These are phyloP conservation scores for Balansia obtecta DNA, from an alignment of 2,329 filamentous ascomycete genomes.

Conservation along the genomic window DNA sequence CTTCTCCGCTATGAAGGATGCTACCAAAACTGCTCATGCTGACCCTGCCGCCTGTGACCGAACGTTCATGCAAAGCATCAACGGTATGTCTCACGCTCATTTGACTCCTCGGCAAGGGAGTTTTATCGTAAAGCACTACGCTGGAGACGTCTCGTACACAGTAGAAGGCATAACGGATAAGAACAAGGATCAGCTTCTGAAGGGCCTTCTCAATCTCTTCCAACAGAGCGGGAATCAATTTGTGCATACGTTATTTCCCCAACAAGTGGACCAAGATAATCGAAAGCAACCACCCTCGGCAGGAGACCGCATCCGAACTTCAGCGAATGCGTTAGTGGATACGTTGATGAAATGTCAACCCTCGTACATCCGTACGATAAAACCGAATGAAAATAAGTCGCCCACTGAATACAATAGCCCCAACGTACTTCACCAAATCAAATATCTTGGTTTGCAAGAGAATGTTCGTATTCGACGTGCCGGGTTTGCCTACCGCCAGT, in stretches of 20 bases:
- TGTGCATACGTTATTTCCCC: conserved; percentile 77
- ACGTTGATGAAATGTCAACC: conserved; percentile 96
- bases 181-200: conserved; percentile 95
- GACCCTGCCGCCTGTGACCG: conserved; percentile 89
- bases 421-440: conserved; percentile 96
- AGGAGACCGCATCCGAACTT: conserved; percentile 89
- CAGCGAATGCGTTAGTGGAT: conserved; percentile 86
- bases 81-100: conserved; percentile 82
- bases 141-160: conserved; percentile 88
- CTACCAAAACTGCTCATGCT: conserved; percentile 94
- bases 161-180: conserved; percentile 98
- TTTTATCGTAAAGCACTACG: conserved; percentile 98
- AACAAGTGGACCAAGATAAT: conserved; percentile 92
- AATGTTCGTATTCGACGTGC: conserved; percentile 95
- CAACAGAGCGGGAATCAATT: conserved; percentile 75
- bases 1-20: conserved; percentile 93
- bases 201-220: conserved; percentile 82
- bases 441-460: conserved; percentile 97
- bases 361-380: conserved; percentile 97
- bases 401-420: conserved; percentile 80
- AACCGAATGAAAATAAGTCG: conserved; percentile 98
- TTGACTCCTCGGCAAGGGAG: conserved; percentile 85
- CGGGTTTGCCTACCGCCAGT: conserved; percentile 92
- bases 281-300: conserved; percentile 87
- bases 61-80: conserved; percentile 88